A percentile compares a stretch with the other conserved stretches of the same genome.
Evolutionary conservation across 116 monocot genomes (phyloP).

Genomic region (Thalassia testudinum): DNA sequence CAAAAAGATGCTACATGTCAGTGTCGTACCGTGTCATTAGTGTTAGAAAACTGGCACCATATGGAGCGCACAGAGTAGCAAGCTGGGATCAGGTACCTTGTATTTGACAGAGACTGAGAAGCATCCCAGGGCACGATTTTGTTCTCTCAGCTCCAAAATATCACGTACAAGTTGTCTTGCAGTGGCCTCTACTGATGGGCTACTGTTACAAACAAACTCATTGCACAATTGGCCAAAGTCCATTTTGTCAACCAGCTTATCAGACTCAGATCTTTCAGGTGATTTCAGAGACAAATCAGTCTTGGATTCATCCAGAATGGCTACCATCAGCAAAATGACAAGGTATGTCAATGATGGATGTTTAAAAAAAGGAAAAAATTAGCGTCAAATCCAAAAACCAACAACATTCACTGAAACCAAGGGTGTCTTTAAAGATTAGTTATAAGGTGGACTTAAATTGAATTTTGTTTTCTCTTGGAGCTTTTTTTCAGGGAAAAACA

Average conservation of each 20-base stretch:
- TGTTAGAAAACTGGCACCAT: too few species aligned
- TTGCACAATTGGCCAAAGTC: slow-evolving; percentile 89
- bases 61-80: too few species aligned
- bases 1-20: too few species aligned
- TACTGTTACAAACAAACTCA: slow-evolving; percentile 90
- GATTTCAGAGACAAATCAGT: slow-evolving; percentile 17
- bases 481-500: too few species aligned
- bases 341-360: too few species aligned
- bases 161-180: slow-evolving; percentile 73
- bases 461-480: too few species aligned
- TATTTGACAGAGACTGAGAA: slow-evolving; percentile 65
- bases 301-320: slow-evolving; percentile 50
- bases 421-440: too few species aligned
- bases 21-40: too few species aligned
- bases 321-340: slow-evolving; percentile 1
- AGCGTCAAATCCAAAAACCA: too few species aligned
- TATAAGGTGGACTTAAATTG: too few species aligned
- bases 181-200: slow-evolving; percentile 75
- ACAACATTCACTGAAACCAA: too few species aligned
- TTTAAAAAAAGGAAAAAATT: too few species aligned
- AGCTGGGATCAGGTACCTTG: slow-evolving; percentile 79
- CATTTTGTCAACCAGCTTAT: slow-evolving; percentile 53
- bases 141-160: slow-evolving; percentile 71
- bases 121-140: slow-evolving; percentile 66
- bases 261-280: slow-evolving; percentile 40